These are phyloP conservation scores for Fusarium sp. DNA, from an alignment of 2,329 filamentous ascomycete species.

Conservation along the genomic window DNA sequence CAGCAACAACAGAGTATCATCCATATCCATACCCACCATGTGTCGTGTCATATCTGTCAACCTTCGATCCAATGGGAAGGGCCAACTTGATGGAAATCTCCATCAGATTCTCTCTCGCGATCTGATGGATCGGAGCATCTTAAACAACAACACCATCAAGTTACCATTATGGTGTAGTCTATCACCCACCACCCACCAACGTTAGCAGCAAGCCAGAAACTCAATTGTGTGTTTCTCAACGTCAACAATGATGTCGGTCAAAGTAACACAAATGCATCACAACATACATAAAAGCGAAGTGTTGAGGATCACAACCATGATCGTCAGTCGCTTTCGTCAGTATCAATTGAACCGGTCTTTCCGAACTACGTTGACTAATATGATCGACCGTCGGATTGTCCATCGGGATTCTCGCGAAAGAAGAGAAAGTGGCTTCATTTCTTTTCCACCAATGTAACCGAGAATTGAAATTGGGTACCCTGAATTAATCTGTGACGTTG, in stretches of 20 bases:
- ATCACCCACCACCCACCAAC: neutral
- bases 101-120: conserved; percentile 16
- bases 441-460: conserved; percentile 12
- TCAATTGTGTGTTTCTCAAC: conserved; percentile 24
- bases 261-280: conserved; percentile 13
- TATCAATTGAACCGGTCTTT: conserved; percentile 17
- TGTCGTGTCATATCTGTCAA: neutral
- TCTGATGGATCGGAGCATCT: conserved; percentile 37
- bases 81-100: conserved; percentile 11
- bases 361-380: conserved; percentile 9
- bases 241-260: conserved; percentile 17
- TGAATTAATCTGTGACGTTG: conserved; percentile 35
- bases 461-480: conserved; percentile 3
- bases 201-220: neutral
- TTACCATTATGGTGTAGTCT: neutral
- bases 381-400: conserved; percentile 2
- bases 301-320: conserved; percentile 8
- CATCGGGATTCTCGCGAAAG: conserved; percentile 1
- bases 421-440: conserved; percentile 39
- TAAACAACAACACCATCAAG: conserved; percentile 11
- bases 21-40: neutral
- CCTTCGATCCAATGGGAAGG: conserved; percentile 5
- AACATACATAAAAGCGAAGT: neutral
- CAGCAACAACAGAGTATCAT: neutral
- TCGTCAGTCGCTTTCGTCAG: neutral